phyloP scores from a whole-genome alignment of 192 early-diverging fungal species.

The Funneliformis mosseae region DNA sequence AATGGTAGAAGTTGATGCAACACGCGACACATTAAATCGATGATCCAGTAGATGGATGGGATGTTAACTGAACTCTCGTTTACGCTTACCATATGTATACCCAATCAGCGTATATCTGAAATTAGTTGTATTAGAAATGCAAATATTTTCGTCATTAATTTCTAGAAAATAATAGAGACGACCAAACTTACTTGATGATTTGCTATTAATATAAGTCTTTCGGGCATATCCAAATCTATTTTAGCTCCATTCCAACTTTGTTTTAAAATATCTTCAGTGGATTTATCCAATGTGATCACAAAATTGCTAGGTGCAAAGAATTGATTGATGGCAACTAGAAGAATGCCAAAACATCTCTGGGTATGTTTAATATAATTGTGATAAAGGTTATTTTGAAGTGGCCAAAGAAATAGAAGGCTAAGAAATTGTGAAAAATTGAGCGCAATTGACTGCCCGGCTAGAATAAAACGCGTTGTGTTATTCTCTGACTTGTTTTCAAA shows the following conservation, averaged over 20 bases:
- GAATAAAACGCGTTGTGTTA: neutral
- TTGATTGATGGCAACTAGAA: slow-evolving; percentile 52
- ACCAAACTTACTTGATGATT: slow-evolving; percentile 59
- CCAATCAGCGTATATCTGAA: slow-evolving; percentile 67
- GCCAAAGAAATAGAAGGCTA: slow-evolving; percentile 35
- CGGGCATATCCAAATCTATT: slow-evolving; percentile 48
- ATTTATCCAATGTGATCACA: slow-evolving; percentile 50
- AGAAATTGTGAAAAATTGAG: slow-evolving; percentile 40
- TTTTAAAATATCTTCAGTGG: slow-evolving; percentile 38
- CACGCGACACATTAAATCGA: neutral
- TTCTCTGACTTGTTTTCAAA: neutral
- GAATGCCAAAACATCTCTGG: slow-evolving; percentile 44
- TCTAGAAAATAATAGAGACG: neutral
- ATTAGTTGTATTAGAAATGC: neutral
- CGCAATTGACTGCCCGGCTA: slow-evolving; percentile 8
- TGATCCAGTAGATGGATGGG: too few species aligned
- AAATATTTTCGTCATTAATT: neutral
- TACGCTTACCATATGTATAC: slow-evolving; percentile 63
- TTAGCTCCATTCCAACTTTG: slow-evolving; percentile 30
- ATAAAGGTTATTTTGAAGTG: slow-evolving; percentile 30
- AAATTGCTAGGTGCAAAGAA: slow-evolving; percentile 56
- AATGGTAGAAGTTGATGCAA: slow-evolving; percentile 29
- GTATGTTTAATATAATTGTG: slow-evolving; percentile 45
- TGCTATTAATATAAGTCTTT: slow-evolving; percentile 50
- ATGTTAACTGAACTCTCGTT: neutral